These are phyloP conservation scores for Nakazawaea molendinolei DNA, from an alignment of 805 yeast species.

Conservation along the genomic window DNA sequence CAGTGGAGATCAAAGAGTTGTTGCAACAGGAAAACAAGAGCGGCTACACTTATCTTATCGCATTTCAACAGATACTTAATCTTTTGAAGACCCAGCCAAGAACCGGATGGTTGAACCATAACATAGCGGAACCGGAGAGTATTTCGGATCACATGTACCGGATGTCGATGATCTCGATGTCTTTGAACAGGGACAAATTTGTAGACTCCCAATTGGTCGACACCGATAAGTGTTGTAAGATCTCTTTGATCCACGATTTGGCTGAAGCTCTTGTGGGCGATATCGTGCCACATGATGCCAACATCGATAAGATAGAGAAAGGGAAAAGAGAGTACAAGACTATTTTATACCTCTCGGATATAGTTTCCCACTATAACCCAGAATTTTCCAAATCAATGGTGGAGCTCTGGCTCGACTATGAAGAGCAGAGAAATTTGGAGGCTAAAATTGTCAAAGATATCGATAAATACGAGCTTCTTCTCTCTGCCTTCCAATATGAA, in stretches of 20 bases:
- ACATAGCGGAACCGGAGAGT: conserved; percentile 50
- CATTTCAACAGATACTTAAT: conserved; percentile 52
- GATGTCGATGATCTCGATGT: conserved; percentile 77
- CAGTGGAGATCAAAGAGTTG: conserved; percentile 28
- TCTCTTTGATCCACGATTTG: conserved; percentile 87
- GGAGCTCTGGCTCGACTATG: conserved; percentile 84
- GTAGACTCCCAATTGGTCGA: conserved; percentile 40
- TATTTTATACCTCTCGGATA: conserved; percentile 53
- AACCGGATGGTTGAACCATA: conserved; percentile 90
- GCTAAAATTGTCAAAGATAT: conserved; percentile 90
- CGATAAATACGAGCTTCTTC: conserved; percentile 83
- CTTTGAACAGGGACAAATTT: conserved; percentile 35
- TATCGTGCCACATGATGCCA: conserved; percentile 72
- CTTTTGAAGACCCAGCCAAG: conserved; percentile 73
- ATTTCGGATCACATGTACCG: conserved; percentile 96
- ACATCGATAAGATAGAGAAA: conserved; percentile 69
- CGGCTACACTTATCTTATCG: conserved; percentile 24
- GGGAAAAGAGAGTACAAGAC: conserved; percentile 75
- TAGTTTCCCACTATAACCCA: conserved; percentile 60
- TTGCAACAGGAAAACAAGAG: conserved; percentile 15
- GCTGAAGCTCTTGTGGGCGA: conserved; percentile 95
- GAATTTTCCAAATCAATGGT: conserved; percentile 56
- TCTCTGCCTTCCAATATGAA: conserved; percentile 83
- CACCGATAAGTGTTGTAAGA: conserved; percentile 67
- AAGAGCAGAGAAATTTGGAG: conserved; percentile 71